A percentile compares a stretch with the other conserved stretches of the same genome.
phyloP scores from a whole-genome alignment of 768 basidiomycete genomes.

The Gloeophyllum trabeum region DNA sequence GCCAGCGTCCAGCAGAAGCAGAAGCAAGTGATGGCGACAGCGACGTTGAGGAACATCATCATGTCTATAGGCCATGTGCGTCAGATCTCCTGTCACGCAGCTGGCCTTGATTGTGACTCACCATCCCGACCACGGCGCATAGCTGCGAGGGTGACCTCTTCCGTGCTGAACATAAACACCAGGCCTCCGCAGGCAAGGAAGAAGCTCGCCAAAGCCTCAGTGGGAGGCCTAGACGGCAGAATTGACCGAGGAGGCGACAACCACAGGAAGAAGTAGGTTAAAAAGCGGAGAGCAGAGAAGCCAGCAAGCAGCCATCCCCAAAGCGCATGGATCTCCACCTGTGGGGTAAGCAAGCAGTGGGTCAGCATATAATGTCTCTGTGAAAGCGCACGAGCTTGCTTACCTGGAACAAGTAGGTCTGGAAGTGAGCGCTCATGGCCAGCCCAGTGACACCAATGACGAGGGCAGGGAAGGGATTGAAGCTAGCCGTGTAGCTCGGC shows the following conservation, averaged over 20 bases:
- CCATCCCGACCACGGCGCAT: slow-evolving; percentile 88
- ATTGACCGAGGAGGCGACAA: slow-evolving; percentile 70
- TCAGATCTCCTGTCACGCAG: too few species aligned
- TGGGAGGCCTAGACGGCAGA: slow-evolving; percentile 88
- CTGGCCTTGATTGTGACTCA: slow-evolving; percentile 17
- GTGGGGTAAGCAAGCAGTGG: slow-evolving; percentile 1
- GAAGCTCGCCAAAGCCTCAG: slow-evolving; percentile 83
- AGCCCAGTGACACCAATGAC: slow-evolving; percentile 90
- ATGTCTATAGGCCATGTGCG: slow-evolving; percentile 36
- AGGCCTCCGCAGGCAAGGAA: slow-evolving; percentile 83
- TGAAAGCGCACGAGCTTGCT: slow-evolving; percentile 1
- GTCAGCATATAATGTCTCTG: not conserved
- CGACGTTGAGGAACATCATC: slow-evolving; percentile 83
- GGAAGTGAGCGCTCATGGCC: slow-evolving; percentile 88
- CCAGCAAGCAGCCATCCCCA: slow-evolving; percentile 85
- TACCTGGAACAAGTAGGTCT: slow-evolving; percentile 84
- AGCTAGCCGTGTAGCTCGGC: slow-evolving; percentile 61
- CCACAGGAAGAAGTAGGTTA: slow-evolving; percentile 96
- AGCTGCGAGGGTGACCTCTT: slow-evolving; percentile 82
- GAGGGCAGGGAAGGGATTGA: slow-evolving; percentile 89
- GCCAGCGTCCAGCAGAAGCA: slow-evolving; percentile 77
- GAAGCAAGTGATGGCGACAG: slow-evolving; percentile 78
- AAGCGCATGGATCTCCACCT: slow-evolving; percentile 82
- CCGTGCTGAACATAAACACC: slow-evolving; percentile 82
- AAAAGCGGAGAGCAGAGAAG: slow-evolving; percentile 67